Evolutionary conservation across 495 filamentous ascomycete genomes (phyloP), one percentile per base, ranked within the genome.

Genomic region (Aspergillus ostianus): DNA sequence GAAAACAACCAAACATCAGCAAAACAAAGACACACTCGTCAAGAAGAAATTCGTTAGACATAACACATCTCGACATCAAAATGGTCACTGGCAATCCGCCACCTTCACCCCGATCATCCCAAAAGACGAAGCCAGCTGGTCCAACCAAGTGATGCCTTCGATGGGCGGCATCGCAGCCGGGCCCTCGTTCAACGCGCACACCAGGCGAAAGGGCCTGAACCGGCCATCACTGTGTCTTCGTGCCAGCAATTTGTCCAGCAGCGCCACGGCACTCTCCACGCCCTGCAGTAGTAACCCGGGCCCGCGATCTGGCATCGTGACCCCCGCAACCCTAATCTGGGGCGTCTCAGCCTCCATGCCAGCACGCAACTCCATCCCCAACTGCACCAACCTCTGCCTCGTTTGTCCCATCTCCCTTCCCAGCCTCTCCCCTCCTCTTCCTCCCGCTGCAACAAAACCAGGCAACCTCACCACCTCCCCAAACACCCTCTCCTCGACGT

Each of bases 91-190:
- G 15, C 7, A 23, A 21, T n/a, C 21, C 6, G 57, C 53, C n/a
- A 70, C 45, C 26, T 55, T 67, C 0, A 66, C 60, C 7, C 69
- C 67, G 10, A 75, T 47, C 55, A 70, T 67, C 2, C 73, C 73
- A 71, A 75, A 72, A n/a, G 71, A 74, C 29, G 71, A 76, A 15
- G 71, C 74, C 47, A 77, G 64, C 3, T 68, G 69, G 52, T 77
- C 74, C 53, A 77, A 47, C 73, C 70, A 75, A 27, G 70, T 70
- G 6, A 70, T 67, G 7, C 68, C 67, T 23, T 58, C 64, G 6
- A 66, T 61, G 44, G 65, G 63, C 58, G 64, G 51, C 69, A 64
- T n/a, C 63, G 55, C 20, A 58, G 27, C 17, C 29, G 23, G 32
- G 3, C 17, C 19, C n/a, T 17, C 3, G 12, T 18, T 65, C 36